Percentiles rank a stretch among this genome's conserved stretches.
phyloP scores from a whole-genome alignment of 768 basidiomycete species.

The Xanthoconium stramineum region DNA sequence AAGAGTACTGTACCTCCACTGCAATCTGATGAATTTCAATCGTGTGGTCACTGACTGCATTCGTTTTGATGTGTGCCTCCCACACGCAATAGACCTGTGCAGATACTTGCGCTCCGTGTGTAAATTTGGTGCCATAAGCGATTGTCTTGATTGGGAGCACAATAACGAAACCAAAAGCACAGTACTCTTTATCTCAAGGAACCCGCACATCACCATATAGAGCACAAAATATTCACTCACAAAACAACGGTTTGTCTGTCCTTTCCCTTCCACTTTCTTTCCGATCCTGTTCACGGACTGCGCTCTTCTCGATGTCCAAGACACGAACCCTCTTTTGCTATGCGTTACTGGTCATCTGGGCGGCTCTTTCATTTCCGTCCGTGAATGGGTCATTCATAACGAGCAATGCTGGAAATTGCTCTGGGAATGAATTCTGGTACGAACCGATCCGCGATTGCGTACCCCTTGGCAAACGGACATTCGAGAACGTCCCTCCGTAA shows the following conservation, averaged over 20 bases:
- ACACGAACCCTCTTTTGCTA: background rate
- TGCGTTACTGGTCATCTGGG: background rate
- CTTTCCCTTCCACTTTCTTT: background rate
- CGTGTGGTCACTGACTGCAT: background rate
- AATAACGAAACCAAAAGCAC: background rate
- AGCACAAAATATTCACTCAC: conserved; percentile 3
- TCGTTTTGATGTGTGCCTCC: background rate
- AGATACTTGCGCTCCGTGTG: background rate
- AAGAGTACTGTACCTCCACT: conserved; percentile 31
- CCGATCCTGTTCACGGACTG: background rate
- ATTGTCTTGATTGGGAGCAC: background rate
- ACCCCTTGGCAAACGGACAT: conserved; percentile 1
- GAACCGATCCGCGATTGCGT: conserved; percentile 9
- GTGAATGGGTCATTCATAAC: conserved; percentile 5
- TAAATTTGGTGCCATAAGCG: background rate
- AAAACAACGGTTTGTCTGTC: background rate
- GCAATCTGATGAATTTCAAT: conserved; percentile 26
- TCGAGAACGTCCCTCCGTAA: conserved; percentile 13
- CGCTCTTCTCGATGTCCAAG: conserved; percentile 7
- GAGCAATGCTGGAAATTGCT: conserved; percentile 12
- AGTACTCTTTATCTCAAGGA: too few relatives aligned
- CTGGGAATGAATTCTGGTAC: conserved; percentile 16
- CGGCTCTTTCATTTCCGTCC: conserved; percentile 5
- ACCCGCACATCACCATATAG: background rate
- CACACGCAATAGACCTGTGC: background rate